Percentiles rank a stretch among this genome's conserved stretches.
Conservation (phyloP, 1,284 basidiomycete genomes). For the Cryptococcus sp. region DNA sequence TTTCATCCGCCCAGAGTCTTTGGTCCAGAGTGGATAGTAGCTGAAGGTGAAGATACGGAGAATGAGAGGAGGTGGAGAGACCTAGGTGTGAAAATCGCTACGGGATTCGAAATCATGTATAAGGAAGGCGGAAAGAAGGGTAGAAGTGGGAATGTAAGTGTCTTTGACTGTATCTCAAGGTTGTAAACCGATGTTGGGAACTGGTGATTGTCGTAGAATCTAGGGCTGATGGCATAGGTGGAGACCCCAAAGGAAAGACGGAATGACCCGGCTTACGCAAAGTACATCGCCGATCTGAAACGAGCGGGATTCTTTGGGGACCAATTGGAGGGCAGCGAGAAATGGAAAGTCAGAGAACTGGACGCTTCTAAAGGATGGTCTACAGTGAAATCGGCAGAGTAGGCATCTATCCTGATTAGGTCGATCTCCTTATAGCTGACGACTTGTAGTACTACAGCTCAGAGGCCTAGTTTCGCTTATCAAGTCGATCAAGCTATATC, state of each 20-base stretch:
- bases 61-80: slow-evolving; percentile 68
- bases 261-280: slow-evolving; percentile 24
- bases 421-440: not conserved
- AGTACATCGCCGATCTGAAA: slow-evolving; percentile 62
- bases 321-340: slow-evolving; percentile 67
- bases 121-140: slow-evolving; percentile 64
- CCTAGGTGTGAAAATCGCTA: slow-evolving; percentile 85
- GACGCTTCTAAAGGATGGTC: slow-evolving; percentile 65
- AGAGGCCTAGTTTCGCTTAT: slow-evolving; percentile 66
- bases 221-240: not conserved
- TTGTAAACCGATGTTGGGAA: not conserved
- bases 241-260: not conserved
- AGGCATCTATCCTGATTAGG: slow-evolving; percentile 31
- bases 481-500: slow-evolving; percentile 62
- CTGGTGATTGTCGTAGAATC: not conserved
- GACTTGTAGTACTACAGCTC: slow-evolving; percentile 17
- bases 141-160: slow-evolving; percentile 51
- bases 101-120: slow-evolving; percentile 92
- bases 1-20: slow-evolving; percentile 90
- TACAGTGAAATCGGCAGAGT: slow-evolving; percentile 63
- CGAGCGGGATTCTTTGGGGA: slow-evolving; percentile 67
- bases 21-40: slow-evolving; percentile 53
- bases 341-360: slow-evolving; percentile 67
- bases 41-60: slow-evolving; percentile 23
- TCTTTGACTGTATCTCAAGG: not conserved